Evolutionary conservation across 768 basidiomycete genomes (phyloP).

Genomic region (Lactarius psammicola): DNA sequence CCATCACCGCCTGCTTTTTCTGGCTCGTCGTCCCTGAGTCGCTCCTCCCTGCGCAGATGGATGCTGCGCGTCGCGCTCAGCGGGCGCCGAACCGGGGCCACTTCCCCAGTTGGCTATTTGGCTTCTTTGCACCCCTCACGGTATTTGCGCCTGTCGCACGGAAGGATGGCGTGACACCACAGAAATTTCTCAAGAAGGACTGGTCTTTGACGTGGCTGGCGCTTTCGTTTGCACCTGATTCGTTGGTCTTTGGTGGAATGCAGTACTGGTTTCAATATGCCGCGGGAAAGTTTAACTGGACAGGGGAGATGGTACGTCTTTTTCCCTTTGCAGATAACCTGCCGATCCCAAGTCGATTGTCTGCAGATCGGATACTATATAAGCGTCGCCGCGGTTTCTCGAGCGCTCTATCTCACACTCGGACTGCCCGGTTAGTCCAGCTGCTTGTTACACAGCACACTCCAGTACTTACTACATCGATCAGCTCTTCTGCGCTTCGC

Average conservation of each 20-base stretch:
- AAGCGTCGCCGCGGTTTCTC: slow-evolving; percentile 2
- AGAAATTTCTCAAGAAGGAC: slow-evolving; percentile 47
- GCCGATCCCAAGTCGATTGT: not conserved
- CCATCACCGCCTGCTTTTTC: slow-evolving; percentile 48
- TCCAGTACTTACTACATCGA: not conserved
- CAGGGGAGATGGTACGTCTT: slow-evolving; percentile 14
- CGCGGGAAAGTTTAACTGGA: slow-evolving; percentile 15
- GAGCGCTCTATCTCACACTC: slow-evolving; percentile 17
- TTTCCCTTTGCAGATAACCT: not conserved
- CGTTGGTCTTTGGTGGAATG: slow-evolving; percentile 9
- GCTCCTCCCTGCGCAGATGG: slow-evolving; percentile 46
- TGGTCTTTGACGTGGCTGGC: slow-evolving; percentile 66
- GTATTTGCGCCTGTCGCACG: slow-evolving; percentile 52
- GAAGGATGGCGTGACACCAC: slow-evolving; percentile 36
- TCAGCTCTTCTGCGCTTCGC: slow-evolving; percentile 58
- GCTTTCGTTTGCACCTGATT: slow-evolving; percentile 46
- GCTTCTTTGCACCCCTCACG: slow-evolving; percentile 70
- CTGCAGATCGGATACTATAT: slow-evolving; percentile 21
- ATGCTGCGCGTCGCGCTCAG: slow-evolving; percentile 30
- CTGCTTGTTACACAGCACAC: not conserved
- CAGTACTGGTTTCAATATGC: slow-evolving; percentile 31
- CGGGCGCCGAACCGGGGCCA: slow-evolving; percentile 23
- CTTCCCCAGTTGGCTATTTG: slow-evolving; percentile 48
- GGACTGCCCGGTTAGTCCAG: slow-evolving; percentile 16
- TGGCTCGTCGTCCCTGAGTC: slow-evolving; percentile 78